Evolutionary conservation across 768 basidiomycete species (phyloP).

Genomic region (Amanita inopinata): DNA sequence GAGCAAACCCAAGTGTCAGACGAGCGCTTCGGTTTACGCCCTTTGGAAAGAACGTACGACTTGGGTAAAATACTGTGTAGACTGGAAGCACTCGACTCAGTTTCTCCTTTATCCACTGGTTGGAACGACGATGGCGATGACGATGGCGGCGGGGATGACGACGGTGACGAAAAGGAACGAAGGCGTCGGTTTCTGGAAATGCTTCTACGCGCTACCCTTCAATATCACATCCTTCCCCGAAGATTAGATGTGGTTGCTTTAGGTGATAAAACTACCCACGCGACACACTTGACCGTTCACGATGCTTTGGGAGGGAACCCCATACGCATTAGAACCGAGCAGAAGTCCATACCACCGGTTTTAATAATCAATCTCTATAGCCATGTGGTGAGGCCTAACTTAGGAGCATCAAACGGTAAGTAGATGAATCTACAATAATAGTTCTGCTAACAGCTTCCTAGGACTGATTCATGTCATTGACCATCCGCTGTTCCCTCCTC

Average conservation of each 20-base stretch:
- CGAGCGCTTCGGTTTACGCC: slow-evolving; percentile 6
- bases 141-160: slow-evolving; percentile 18
- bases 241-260: slow-evolving; percentile 28
- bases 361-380: slow-evolving; percentile 41
- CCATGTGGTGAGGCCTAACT: slow-evolving; percentile 30
- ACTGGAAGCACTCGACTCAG: slow-evolving; percentile 23
- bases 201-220: slow-evolving; percentile 42
- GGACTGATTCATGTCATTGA: slow-evolving; percentile 44
- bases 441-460: slow-evolving; percentile 11
- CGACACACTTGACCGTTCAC: slow-evolving; percentile 33
- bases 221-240: slow-evolving; percentile 46
- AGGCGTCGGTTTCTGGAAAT: slow-evolving; percentile 46
- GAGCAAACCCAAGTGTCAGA: slow-evolving; percentile 1
- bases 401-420: slow-evolving; percentile 43
- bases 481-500: slow-evolving; percentile 46
- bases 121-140: slow-evolving; percentile 4
- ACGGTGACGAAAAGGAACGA: slow-evolving; percentile 35
- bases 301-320: slow-evolving; percentile 35
- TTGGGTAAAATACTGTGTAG: slow-evolving; percentile 24
- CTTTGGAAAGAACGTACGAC: slow-evolving; percentile 17
- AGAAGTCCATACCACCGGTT: slow-evolving; percentile 22
- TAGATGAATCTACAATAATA: neutral
- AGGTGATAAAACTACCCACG: slow-evolving; percentile 43
- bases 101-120: neutral
- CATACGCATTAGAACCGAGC: slow-evolving; percentile 32